A percentile compares a stretch with the other conserved stretches of the same genome.
Evolutionary conservation across 768 basidiomycete species (phyloP).

Genomic region (Leccinum variicolor): DNA sequence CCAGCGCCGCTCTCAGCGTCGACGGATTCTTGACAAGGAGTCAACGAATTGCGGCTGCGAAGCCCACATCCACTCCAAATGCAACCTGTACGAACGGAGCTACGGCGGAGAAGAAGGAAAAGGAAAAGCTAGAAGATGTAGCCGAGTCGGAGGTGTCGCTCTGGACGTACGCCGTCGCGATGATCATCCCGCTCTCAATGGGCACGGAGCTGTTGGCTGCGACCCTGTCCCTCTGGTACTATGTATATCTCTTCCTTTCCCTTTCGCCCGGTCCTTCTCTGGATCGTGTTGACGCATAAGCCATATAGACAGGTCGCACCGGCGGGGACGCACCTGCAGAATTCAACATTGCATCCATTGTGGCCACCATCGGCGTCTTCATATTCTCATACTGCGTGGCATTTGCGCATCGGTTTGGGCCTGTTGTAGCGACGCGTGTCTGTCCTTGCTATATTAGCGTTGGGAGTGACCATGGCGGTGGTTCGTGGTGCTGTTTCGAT

Average conservation of each 20-base stretch:
- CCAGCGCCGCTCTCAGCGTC: conserved; percentile 37
- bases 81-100: conserved; percentile 2
- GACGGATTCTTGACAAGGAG: too few species aligned
- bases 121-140: not conserved
- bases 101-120: not conserved
- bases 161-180: conserved; percentile 61
- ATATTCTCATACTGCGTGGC: conserved; percentile 61
- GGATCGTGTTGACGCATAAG: conserved; percentile 2
- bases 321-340: conserved; percentile 84
- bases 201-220: conserved; percentile 57
- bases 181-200: conserved; percentile 50
- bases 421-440: conserved; percentile 33
- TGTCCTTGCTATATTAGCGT: conserved; percentile 43
- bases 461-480: conserved; percentile 47
- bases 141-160: conserved; percentile 44
- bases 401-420: conserved; percentile 71
- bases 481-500: too few species aligned
- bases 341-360: conserved; percentile 79
- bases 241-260: conserved; percentile 14
- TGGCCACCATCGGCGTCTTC: conserved; percentile 54
- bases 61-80: not conserved
- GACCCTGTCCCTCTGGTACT: conserved; percentile 83
- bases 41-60: too few species aligned
- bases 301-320: conserved; percentile 71
- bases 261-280: not conserved